phyloP scores from a whole-genome alignment of 2,329 filamentous ascomycete species.

The Thelonectria olida region DNA sequence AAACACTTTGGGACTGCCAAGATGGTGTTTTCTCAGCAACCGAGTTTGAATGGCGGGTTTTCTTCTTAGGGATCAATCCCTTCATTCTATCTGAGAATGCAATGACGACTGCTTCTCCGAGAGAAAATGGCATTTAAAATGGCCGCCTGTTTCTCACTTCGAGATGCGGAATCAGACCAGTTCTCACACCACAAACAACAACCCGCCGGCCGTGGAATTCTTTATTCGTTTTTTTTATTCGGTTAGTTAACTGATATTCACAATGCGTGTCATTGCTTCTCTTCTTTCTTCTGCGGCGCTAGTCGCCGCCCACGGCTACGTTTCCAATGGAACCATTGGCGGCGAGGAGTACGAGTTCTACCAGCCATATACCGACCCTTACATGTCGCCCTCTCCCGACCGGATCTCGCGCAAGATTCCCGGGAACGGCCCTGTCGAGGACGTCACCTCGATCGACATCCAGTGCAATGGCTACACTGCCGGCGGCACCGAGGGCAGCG shows the following conservation, averaged over 20 bases:
- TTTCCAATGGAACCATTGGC: slow-evolving; percentile 56
- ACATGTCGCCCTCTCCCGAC: slow-evolving; percentile 53
- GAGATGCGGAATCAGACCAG: slow-evolving; percentile 5
- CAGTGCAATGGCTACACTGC: slow-evolving; percentile 65
- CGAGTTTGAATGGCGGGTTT: slow-evolving; percentile 35
- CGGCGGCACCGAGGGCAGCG: slow-evolving; percentile 57
- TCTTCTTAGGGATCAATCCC: not conserved
- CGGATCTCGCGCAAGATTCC: slow-evolving; percentile 67
- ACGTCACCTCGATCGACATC: slow-evolving; percentile 61
- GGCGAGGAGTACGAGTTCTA: slow-evolving; percentile 46
- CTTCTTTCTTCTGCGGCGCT: slow-evolving; percentile 47
- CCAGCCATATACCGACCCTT: slow-evolving; percentile 54
- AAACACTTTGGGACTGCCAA: slow-evolving; percentile 27
- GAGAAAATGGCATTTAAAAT: slow-evolving; percentile 25
- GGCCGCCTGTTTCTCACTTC: not conserved
- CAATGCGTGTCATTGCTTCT: slow-evolving; percentile 38
- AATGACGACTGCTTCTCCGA: not conserved
- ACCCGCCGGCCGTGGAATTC: slow-evolving; percentile 12
- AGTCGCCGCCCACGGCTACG: slow-evolving; percentile 59
- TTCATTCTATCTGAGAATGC: slow-evolving; percentile 18
- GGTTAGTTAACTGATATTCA: slow-evolving; percentile 3
- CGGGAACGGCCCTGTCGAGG: slow-evolving; percentile 66
- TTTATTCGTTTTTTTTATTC: slow-evolving; percentile 3
- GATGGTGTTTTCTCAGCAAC: not conserved
- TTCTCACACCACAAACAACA: slow-evolving; percentile 19